These are phyloP conservation scores for Colletotrichum tropicicola DNA, from an alignment of 2,329 filamentous ascomycete genomes.

Conservation along the genomic window DNA sequence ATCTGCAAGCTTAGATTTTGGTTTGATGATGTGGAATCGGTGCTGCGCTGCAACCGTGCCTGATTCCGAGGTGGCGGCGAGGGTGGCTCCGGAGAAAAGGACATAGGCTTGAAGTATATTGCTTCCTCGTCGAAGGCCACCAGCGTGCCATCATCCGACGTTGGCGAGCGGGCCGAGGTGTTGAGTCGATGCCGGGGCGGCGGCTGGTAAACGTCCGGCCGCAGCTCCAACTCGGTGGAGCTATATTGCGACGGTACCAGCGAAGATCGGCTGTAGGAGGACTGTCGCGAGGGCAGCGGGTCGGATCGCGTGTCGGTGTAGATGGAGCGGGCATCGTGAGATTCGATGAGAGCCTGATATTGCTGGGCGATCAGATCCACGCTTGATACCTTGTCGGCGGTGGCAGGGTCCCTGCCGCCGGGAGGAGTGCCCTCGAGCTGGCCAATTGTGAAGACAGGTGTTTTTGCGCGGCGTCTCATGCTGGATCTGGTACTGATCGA, in stretches of 20 bases:
- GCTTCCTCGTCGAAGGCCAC: slow-evolving; percentile 57
- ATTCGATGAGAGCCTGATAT: slow-evolving; percentile 56
- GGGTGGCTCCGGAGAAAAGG: slow-evolving; percentile 46
- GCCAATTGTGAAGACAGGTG: slow-evolving; percentile 58
- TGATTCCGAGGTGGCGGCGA: slow-evolving; percentile 37
- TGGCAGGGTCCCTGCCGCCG: slow-evolving; percentile 33
- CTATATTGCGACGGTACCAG: background rate
- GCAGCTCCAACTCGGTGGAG: no score
- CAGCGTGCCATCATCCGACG: slow-evolving; percentile 55
- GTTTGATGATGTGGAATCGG: background rate
- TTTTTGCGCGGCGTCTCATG: slow-evolving; percentile 59
- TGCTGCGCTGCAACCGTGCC: slow-evolving; percentile 13
- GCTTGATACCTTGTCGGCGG: slow-evolving; percentile 48
- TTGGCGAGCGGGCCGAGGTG: slow-evolving; percentile 39
- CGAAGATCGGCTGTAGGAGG: background rate
- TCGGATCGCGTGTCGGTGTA: slow-evolving; percentile 39
- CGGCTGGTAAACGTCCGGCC: no score
- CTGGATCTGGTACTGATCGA: slow-evolving; percentile 35
- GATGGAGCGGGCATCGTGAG: slow-evolving; percentile 45
- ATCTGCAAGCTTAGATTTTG: slow-evolving; percentile 58
- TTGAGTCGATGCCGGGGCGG: no score
- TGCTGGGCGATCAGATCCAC: slow-evolving; percentile 61
- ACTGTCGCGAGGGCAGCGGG: slow-evolving; percentile 31
- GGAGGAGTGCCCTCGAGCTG: slow-evolving; percentile 52
- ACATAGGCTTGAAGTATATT: slow-evolving; percentile 56